These are phyloP conservation scores for Chrysoporthe cubensis DNA, from an alignment of 2,329 filamentous ascomycete species.

Conservation along the genomic window DNA sequence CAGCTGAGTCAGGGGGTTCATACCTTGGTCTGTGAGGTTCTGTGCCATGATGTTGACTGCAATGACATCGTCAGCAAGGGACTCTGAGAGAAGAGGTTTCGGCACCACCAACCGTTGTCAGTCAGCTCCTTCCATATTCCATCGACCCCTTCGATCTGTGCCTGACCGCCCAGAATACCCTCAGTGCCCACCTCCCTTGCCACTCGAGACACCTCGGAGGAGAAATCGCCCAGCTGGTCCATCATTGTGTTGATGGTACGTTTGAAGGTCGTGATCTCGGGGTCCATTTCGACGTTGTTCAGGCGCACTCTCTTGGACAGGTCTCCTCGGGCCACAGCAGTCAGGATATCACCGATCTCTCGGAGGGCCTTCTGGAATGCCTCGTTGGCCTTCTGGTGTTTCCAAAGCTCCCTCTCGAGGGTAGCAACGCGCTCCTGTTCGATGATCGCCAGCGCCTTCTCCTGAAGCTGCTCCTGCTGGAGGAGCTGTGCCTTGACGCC, in stretches of 20 bases:
- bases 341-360: conserved; percentile 97
- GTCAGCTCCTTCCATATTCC: conserved; percentile 98
- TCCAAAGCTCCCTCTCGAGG: conserved; percentile 90
- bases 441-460: conserved; percentile 78
- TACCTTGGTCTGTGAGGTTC: conserved; percentile 77
- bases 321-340: conserved; percentile 92
- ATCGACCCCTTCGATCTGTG: conserved; percentile 89
- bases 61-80: conserved; percentile 31
- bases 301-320: conserved; percentile 96
- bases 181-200: conserved; percentile 96
- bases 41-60: conserved; percentile 82
- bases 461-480: conserved; percentile 83
- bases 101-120: conserved; percentile 65
- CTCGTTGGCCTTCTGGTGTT: conserved; percentile 97
- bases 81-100: background rate
- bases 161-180: conserved; percentile 90
- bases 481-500: conserved; percentile 84
- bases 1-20: conserved; percentile 25
- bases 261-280: conserved; percentile 97
- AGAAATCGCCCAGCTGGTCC: conserved; percentile 95
- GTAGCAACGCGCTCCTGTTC: conserved; percentile 87
- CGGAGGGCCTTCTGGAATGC: conserved; percentile 97
- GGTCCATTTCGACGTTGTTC: conserved; percentile 95
- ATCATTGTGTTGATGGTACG: conserved; percentile 99
- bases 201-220: conserved; percentile 92